These are phyloP conservation scores for Aotearoamyces nothofagi DNA, from an alignment of 2,329 filamentous ascomycete species.

Conservation along the genomic window DNA sequence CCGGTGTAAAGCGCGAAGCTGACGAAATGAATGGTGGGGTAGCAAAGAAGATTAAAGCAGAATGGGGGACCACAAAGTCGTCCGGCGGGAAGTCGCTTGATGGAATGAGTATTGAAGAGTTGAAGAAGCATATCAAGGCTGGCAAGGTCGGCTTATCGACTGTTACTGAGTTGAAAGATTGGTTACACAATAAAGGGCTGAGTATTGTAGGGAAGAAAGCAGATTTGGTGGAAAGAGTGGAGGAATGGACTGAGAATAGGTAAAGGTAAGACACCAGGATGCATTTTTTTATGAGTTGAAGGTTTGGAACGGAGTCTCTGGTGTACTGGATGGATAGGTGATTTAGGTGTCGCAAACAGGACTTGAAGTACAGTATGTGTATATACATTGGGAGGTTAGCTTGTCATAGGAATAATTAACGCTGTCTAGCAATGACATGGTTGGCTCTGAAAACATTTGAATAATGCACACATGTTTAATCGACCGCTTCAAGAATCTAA, in stretches of 20 bases:
- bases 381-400: too few species aligned
- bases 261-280: too few species aligned
- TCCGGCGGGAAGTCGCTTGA: constrained; percentile 4
- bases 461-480: too few species aligned
- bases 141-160: constrained; percentile 6
- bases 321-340: too few species aligned
- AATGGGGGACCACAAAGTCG: constrained; percentile 9
- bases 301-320: too few species aligned
- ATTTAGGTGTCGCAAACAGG: too few species aligned
- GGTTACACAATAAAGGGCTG: constrained; percentile 9
- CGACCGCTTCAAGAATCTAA: too few species aligned
- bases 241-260: constrained; percentile 3
- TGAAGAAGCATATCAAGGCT: constrained; percentile 8
- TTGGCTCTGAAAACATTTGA: too few species aligned
- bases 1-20: constrained; percentile 30
- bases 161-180: constrained; percentile 13
- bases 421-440: too few species aligned
- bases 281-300: too few species aligned
- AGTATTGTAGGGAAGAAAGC: constrained; percentile 12
- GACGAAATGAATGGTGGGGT: constrained; percentile 22
- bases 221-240: constrained; percentile 9
- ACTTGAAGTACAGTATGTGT: too few species aligned
- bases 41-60: neutral
- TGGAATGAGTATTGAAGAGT: constrained; percentile 8
- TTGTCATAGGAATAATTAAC: too few species aligned